Evolutionary conservation across 495 filamentous ascomycete species (phyloP), one percentile per base, ranked within the genome.

Genomic region (Aspergillus coremiiformis): DNA sequence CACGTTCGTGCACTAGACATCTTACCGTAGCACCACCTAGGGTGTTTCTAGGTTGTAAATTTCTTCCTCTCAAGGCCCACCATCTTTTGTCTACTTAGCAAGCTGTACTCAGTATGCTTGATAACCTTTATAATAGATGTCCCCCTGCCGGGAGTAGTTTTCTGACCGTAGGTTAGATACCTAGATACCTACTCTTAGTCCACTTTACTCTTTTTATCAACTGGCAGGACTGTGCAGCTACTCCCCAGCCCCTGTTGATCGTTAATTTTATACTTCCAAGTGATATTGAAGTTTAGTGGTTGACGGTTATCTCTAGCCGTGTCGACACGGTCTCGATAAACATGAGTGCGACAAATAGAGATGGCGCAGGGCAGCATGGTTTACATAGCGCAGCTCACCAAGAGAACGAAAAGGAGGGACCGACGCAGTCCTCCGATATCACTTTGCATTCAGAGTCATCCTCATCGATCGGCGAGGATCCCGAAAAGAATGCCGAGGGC

Each of bases 371-470:
- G 12, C 39, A 10, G 39, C 15, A 14, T 14, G 35, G 23, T 33
- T 17, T 11, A 15, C 44, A 39, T 19, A 15, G n/a, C 15, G 23
- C 41, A 22, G 8, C 51, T 24, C 17, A 3, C 23, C 17, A 15
- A 30, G 41, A 32, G 32, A 35, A 30, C 2, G 23, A 37, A 0
- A 39, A 41, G 10, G 49, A 47, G 23, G 32, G 21, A 17, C 41
- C 27, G 0, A 30, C 48, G 23, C 51, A 49, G 30, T 58, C 55
- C 0, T 56, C 59, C 6, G 43, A 49, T 8, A 45, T 49, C 24
- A 61, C 59, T 11, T 44, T 61, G 9, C 43, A 29, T 11, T 54
- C 59, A 39, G 47, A 46, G 21, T 55, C 58, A 3, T 29, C 41
- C 19, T 47, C 44, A 15, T 47, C 44, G 4, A 45, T 39, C 14